Percentiles rank a stretch among this genome's conserved stretches.
Evolutionary conservation across 306 rosid genomes (phyloP).

Genomic region (Datisca glomerata): DNA sequence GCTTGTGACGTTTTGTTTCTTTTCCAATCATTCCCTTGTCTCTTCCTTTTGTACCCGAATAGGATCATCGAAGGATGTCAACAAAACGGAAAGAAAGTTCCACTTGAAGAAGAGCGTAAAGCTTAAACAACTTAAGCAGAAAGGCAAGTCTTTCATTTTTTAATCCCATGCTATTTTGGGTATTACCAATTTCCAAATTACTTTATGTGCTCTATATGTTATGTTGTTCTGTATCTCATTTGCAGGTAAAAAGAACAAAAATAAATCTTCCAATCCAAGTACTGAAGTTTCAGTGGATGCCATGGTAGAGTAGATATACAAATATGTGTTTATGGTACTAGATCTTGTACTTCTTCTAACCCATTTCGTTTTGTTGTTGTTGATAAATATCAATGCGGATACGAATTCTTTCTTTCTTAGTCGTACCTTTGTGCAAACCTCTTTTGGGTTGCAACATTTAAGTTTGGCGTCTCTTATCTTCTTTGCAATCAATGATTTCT

Average conservation of each 20-base stretch:
- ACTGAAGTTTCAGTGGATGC: slow-evolving; percentile 32
- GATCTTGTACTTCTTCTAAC: no score
- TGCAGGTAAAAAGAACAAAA: slow-evolving; percentile 44
- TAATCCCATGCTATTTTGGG: neutral
- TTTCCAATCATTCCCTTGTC: slow-evolving; percentile 7
- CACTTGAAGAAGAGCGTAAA: slow-evolving; percentile 45
- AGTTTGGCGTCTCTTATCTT: no score
- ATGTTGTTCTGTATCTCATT: neutral
- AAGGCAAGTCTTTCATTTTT: slow-evolving; percentile 21
- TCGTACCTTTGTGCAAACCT: no score
- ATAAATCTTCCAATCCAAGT: slow-evolving; percentile 31
- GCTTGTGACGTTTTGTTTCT: no score
- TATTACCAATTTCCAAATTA: no score
- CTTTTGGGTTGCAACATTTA: no score
- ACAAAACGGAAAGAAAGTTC: slow-evolving; percentile 20
- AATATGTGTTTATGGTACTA: neutral
- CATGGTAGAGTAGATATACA: slow-evolving; percentile 40
- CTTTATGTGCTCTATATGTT: no score
- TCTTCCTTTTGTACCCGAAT: neutral
- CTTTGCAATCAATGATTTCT: no score
- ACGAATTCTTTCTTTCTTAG: no score
- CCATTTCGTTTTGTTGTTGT: no score
- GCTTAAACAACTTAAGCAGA: slow-evolving; percentile 40
- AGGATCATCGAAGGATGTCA: slow-evolving; percentile 21
- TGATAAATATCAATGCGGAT: no score